phyloP scores from a whole-genome alignment of 2,329 filamentous ascomycete genomes.

The Cladosporium cucumerinum region DNA sequence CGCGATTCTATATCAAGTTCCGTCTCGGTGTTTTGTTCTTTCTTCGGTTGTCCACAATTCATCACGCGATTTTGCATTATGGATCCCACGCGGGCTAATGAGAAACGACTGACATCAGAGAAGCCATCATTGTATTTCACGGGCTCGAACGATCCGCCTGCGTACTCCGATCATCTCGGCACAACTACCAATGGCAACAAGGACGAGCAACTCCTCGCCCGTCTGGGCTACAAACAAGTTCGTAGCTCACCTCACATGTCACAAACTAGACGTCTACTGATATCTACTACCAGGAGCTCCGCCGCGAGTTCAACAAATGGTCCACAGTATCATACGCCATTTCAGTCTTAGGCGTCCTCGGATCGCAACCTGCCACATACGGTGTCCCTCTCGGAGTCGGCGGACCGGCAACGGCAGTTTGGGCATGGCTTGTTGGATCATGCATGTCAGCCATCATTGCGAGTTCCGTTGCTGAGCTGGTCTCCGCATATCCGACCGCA shows the following conservation, averaged over 20 bases:
- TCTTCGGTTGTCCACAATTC: neutral
- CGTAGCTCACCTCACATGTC: slow-evolving; percentile 15
- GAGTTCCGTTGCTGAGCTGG: slow-evolving; percentile 62
- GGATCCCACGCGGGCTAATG: neutral
- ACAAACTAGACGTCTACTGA: slow-evolving; percentile 21
- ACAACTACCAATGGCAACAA: slow-evolving; percentile 39
- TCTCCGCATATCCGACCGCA: slow-evolving; percentile 64
- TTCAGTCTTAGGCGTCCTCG: slow-evolving; percentile 61
- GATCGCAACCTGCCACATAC: slow-evolving; percentile 64
- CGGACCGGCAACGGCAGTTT: slow-evolving; percentile 62
- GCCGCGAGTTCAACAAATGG: slow-evolving; percentile 63
- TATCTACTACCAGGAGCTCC: slow-evolving; percentile 49
- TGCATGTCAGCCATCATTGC: slow-evolving; percentile 63
- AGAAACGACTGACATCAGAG: slow-evolving; percentile 6
- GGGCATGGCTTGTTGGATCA: slow-evolving; percentile 64
- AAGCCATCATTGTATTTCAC: neutral
- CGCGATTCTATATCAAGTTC: neutral
- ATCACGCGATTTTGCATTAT: neutral
- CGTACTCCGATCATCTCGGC: neutral
- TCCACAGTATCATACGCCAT: slow-evolving; percentile 65
- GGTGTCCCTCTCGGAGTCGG: slow-evolving; percentile 57
- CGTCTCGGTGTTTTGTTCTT: neutral
- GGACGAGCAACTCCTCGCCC: slow-evolving; percentile 58
- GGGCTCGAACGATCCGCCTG: neutral
- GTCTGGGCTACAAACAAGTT: slow-evolving; percentile 63